Evolutionary conservation across 768 basidiomycete species (phyloP).

Genomic region (Chalciporus chontae): DNA sequence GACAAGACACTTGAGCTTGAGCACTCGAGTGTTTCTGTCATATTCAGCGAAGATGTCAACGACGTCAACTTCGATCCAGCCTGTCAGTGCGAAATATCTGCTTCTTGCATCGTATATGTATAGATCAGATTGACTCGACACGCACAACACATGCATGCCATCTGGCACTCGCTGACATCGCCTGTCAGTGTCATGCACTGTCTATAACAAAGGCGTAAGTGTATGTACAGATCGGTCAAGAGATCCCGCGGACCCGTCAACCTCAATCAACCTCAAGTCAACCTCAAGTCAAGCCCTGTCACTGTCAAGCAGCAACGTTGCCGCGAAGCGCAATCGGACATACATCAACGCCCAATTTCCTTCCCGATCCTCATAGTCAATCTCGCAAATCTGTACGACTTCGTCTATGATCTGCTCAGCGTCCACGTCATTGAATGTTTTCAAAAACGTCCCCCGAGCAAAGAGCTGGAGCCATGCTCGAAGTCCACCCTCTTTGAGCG

Average conservation of each 20-base stretch:
- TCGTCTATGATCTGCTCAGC: constrained; percentile 59
- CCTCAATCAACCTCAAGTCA: constrained; percentile 2
- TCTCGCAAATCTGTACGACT: constrained; percentile 51
- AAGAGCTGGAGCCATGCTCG: constrained; percentile 71
- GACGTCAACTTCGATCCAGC: background rate
- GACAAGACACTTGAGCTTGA: background rate
- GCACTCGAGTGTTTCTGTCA: background rate
- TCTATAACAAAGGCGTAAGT: background rate
- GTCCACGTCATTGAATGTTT: constrained; percentile 47
- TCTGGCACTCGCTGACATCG: background rate
- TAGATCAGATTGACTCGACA: background rate
- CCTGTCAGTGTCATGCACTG: background rate
- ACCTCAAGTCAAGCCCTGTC: constrained; percentile 3
- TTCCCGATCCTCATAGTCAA: constrained; percentile 54
- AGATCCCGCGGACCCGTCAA: background rate
- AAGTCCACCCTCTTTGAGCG: constrained; percentile 46
- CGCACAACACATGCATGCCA: background rate
- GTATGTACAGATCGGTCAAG: background rate
- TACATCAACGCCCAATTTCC: constrained; percentile 75
- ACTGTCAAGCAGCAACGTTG: constrained; percentile 36
- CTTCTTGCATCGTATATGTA: background rate
- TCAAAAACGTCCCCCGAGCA: constrained; percentile 56
- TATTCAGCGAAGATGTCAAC: background rate
- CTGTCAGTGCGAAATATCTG: background rate
- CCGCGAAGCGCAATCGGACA: constrained; percentile 62